Base-by-base conservation (phyloP, 331 rosid species). In the Dryas integrifolia region DNA sequence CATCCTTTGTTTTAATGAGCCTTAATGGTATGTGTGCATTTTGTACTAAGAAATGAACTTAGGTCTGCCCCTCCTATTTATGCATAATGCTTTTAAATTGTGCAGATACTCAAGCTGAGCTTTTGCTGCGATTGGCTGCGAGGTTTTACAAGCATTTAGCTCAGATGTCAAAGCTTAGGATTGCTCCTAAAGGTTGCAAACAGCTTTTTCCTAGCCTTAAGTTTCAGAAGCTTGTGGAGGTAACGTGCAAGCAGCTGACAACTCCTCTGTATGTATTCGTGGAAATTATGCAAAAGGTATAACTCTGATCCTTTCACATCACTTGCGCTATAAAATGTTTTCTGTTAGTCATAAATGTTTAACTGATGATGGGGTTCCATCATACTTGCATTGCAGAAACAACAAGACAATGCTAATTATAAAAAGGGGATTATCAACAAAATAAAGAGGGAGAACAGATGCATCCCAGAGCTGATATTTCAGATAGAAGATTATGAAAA, bases 401-500 rank as follows among this genome's bases (percentile, higher is more conserved):
- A 82, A 55, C 81, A 58, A 66, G 78, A 65, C 38, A 82, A 64
- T 74, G 70, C 72, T 64, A 49, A 35, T 18, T 30, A 30, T 44
- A 69, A 40, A 10, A 81, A 69, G 70, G 82, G 76, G 52, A 73
- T 68, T 43, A 67, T 83, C 46, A 76, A 58, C 72, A 83, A 51
- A 66, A 83, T 83, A 21, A 83, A 79, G 74, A 79, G 82, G 75
- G 86, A 83, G 62, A 79, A 83, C 68, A 79, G 73, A 68, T 79
- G 84, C 71, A 72, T 83, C 51, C 84, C 84, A 0, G 84, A 83
- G 44, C 72, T 83, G 69, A 79, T 83, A 47, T 79, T 71, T 72
- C 84, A 83, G 18, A 79, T 83, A 15, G 86, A 83, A 72, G 86
- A 83, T 49, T 83, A 76, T 35, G 86, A 83, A 43, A 83, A 83